Base-by-base conservation (phyloP, 805 yeast species). In the Kodamaea kaohsiungensis region DNA sequence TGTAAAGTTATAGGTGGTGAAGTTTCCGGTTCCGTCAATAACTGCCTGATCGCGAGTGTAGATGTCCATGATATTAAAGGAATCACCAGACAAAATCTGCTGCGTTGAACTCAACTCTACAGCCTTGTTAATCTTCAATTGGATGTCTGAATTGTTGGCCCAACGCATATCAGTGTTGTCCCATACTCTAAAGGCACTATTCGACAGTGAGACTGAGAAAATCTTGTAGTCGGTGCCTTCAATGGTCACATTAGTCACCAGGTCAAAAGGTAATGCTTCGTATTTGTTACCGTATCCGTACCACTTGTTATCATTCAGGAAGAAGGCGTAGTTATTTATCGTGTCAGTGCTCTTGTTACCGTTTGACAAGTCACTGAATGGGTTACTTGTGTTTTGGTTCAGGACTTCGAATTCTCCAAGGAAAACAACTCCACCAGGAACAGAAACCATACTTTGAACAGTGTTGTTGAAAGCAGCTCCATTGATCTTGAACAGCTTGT, bases 191-290 rank as follows among this genome's bases (percentile, higher is more conserved):
- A 60, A 70, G 2, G 56, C 47, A 10, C 56, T 52, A 10, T 61
- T 57, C 2, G 63, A 57, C 5, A 67, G 59, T 1, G 68, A 67
- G 0, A 67, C 53, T 2, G 70, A 57, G 53, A 84, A 76, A 0
- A 79, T 61, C 54, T 76, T 73, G 56, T 70, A 82, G 12, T 80
- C 79, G 0, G 66, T 61, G 2, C 65, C 71, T 42, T 76, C 65
- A 40, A 79, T 62, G 1, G 75, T 72, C 15, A 77, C 52, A 45
- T 67, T 70, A 17, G 77, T 59, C 53, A 74, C 68, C 42, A 66
- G 66, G 40, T 67, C 62, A 52, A 63, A 72, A 8, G 64, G 58
- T 8, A 35, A 16, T 52, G 62, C 60, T 8, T 62, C 42, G 39
- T 58, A 65, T 9, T 63, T 56, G 54, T 72, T 67, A 1, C 80